Conservation (phyloP, 495 filamentous ascomycete species). For the Bacidia rubella region DNA sequence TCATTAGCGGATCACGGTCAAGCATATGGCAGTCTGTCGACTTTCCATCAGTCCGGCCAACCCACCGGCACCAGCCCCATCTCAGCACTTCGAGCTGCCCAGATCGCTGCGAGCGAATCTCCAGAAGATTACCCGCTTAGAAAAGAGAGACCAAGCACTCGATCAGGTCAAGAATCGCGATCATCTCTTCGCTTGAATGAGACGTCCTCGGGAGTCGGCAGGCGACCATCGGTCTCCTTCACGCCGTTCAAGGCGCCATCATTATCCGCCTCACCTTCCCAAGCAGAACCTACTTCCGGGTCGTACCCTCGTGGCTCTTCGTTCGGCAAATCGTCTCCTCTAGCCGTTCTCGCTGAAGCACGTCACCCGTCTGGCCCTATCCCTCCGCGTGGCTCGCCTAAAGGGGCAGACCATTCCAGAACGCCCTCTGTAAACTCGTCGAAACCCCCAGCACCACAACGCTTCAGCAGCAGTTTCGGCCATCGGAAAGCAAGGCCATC, state of each 20-base stretch:
- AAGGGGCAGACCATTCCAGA: constrained; percentile 38
- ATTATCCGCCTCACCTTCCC: constrained; percentile 74
- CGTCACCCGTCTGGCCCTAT: constrained; percentile 57
- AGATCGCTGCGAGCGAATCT: constrained; percentile 37
- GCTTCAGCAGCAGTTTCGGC: constrained; percentile 77
- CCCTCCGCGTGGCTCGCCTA: constrained; percentile 40
- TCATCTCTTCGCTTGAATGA: constrained; percentile 45
- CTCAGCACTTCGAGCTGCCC: constrained; percentile 62
- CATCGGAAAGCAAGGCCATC: constrained; percentile 67
- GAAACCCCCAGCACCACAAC: constrained; percentile 52
- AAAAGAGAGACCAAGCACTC: constrained; percentile 44
- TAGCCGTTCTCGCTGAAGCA: constrained; percentile 45
- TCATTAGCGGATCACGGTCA: constrained; percentile 44
- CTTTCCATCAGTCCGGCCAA: constrained; percentile 72
- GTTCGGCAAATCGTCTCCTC: constrained; percentile 34
- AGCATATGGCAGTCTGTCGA: constrained; percentile 85
- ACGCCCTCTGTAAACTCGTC: constrained; percentile 54
- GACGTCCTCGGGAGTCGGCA: constrained; percentile 37
- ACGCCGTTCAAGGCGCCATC: constrained; percentile 92
- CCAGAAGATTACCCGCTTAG: constrained; percentile 46
- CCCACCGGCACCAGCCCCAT: constrained; percentile 71
- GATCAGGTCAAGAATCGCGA: constrained; percentile 44
- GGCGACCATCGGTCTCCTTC: constrained; percentile 82
- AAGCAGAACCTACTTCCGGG: constrained; percentile 36
- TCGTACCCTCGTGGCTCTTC: constrained; percentile 49